These are phyloP conservation scores for Aspergillus japonicus DNA, from an alignment of 2,329 filamentous ascomycete species.

Conservation along the genomic window DNA sequence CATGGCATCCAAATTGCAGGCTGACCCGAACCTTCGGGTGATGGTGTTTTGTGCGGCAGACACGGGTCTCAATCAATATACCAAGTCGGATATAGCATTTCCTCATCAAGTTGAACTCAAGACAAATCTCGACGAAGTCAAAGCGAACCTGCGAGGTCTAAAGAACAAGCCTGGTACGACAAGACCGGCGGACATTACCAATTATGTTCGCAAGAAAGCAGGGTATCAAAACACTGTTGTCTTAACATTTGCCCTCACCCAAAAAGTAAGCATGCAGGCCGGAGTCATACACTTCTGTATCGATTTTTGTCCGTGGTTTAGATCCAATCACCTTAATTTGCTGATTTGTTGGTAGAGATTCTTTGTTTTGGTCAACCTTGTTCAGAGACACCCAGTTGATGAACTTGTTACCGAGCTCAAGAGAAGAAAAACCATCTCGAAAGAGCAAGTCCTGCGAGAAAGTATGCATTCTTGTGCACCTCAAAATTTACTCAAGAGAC, in stretches of 20 bases:
- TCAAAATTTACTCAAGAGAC: conserved; percentile 4
- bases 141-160: conserved; percentile 87
- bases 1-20: conserved; percentile 55
- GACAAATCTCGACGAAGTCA: conserved; percentile 82
- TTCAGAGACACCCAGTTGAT: conserved; percentile 68
- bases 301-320: not conserved
- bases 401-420: conserved; percentile 69
- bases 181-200: conserved; percentile 86
- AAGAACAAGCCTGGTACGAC: conserved; percentile 97
- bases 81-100: conserved; percentile 71
- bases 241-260: conserved; percentile 88
- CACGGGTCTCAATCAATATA: conserved; percentile 56
- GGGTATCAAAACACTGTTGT: conserved; percentile 74
- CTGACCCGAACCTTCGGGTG: conserved; percentile 64
- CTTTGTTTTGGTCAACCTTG: conserved; percentile 71
- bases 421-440: conserved; percentile 69
- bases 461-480: conserved; percentile 50
- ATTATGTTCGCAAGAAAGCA: conserved; percentile 64
- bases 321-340: not conserved
- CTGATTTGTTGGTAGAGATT: conserved; percentile 57
- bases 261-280: conserved; percentile 61
- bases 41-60: conserved; percentile 82
- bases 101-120: conserved; percentile 91
- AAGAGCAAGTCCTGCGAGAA: conserved; percentile 77
- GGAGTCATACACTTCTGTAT: too few relatives aligned